phyloP scores from a whole-genome alignment of 345 rosid genomes.

The Fremontodendron californicum region DNA sequence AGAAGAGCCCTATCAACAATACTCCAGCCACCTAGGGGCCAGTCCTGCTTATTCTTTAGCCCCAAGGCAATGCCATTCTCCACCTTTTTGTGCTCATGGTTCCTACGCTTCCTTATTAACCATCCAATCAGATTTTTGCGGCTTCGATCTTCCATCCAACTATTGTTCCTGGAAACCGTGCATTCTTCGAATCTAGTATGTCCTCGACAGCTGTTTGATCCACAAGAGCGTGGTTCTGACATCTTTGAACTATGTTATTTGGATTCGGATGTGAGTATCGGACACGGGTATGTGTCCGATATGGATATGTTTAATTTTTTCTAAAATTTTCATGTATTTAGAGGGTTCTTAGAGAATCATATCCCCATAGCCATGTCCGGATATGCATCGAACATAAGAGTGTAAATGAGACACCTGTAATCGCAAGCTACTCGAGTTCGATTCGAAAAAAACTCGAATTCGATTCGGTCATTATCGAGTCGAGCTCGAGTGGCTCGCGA shows the following conservation, averaged over 20 bases:
- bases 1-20: slow-evolving; percentile 52
- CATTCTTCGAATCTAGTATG: slow-evolving; percentile 17
- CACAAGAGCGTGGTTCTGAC: slow-evolving; percentile 41
- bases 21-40: slow-evolving; percentile 34
- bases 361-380: too few relatives aligned
- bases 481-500: too few relatives aligned
- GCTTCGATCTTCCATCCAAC: slow-evolving; percentile 29
- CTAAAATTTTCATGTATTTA: too few relatives aligned
- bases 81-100: slow-evolving; percentile 20
- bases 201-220: slow-evolving; percentile 49
- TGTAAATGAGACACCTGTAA: too few relatives aligned
- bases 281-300: too few relatives aligned
- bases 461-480: too few relatives aligned
- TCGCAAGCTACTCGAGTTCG: too few relatives aligned
- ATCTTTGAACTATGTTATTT: slow-evolving; percentile 38
- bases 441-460: too few relatives aligned
- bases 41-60: slow-evolving; percentile 29
- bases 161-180: slow-evolving; percentile 13
- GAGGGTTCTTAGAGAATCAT: too few relatives aligned
- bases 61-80: slow-evolving; percentile 21
- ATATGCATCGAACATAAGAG: too few relatives aligned
- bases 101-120: slow-evolving; percentile 45
- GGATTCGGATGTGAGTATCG: too few relatives aligned
- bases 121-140: slow-evolving; percentile 38
- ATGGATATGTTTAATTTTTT: too few relatives aligned